phyloP scores from a whole-genome alignment of 805 yeast species.

The Blastobotrys americana region DNA sequence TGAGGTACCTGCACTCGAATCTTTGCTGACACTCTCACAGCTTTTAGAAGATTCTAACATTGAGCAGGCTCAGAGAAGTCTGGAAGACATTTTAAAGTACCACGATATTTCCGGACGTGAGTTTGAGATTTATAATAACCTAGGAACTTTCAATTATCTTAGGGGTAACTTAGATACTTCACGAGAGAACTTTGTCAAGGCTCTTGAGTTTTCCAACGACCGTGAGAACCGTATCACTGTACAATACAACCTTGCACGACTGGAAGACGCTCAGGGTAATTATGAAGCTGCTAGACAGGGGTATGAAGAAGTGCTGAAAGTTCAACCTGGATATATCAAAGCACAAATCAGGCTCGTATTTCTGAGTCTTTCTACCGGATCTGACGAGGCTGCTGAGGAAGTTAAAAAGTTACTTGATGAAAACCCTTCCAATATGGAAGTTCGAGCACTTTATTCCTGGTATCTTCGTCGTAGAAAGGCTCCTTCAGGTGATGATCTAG shows the following conservation, averaged over 20 bases:
- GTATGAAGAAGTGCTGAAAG: constrained; percentile 51
- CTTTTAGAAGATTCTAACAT: constrained; percentile 60
- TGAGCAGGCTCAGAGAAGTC: constrained; percentile 57
- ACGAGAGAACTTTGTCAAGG: constrained; percentile 19
- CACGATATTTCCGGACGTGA: constrained; percentile 30
- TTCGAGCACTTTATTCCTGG: constrained; percentile 92
- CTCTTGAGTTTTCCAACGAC: constrained; percentile 8
- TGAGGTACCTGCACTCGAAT: constrained; percentile 53
- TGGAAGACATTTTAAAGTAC: constrained; percentile 54
- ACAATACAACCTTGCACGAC: constrained; percentile 70
- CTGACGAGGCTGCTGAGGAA: constrained; percentile 40
- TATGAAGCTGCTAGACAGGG: constrained; percentile 32
- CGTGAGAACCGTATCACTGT: constrained; percentile 37
- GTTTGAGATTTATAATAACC: constrained; percentile 62
- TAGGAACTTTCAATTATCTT: constrained; percentile 75
- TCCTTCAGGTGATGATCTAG: constrained; percentile 52
- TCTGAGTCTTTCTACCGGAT: constrained; percentile 41
- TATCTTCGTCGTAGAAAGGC: constrained; percentile 38
- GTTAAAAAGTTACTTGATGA: constrained; percentile 49
- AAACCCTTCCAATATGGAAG: constrained; percentile 61
- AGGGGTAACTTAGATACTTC: constrained; percentile 57
- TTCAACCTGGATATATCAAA: constrained; percentile 62
- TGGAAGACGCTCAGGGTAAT: constrained; percentile 45
- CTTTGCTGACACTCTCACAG: constrained; percentile 60
- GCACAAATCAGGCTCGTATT: constrained; percentile 69